These are phyloP conservation scores for Diplodia scrobiculata DNA, from an alignment of 2,329 filamentous ascomycete species.

Conservation along the genomic window DNA sequence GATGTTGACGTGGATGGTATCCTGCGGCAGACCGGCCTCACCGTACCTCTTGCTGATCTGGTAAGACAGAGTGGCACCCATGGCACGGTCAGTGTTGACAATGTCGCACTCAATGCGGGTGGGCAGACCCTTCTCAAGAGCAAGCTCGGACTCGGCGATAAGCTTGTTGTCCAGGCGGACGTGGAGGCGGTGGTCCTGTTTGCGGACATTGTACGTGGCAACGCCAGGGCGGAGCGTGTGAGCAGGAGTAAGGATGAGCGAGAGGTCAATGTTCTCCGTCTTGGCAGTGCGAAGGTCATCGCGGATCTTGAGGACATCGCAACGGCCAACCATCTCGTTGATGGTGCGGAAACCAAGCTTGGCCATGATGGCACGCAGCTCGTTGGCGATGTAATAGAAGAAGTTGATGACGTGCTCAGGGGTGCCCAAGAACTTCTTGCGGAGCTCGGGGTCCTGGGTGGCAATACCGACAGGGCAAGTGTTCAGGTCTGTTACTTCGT, in stretches of 20 bases:
- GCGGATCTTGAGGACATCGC: conserved; percentile 80
- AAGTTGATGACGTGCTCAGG: conserved; percentile 98
- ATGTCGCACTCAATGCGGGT: conserved; percentile 94
- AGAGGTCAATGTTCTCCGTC: conserved; percentile 90
- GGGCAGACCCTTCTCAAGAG: conserved; percentile 89
- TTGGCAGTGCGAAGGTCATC: conserved; percentile 87
- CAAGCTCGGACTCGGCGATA: conserved; percentile 91
- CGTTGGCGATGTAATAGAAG: conserved; percentile 96
- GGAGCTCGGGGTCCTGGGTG: conserved; percentile 89
- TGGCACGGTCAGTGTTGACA: conserved; percentile 91
- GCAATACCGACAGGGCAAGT: conserved; percentile 92
- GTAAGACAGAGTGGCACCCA: conserved; percentile 93
- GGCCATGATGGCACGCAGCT: conserved; percentile 95
- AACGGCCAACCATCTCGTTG: conserved; percentile 96
- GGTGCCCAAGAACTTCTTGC: conserved; percentile 89
- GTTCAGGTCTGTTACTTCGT: conserved; percentile 52
- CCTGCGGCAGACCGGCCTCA: conserved; percentile 82
- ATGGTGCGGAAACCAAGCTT: conserved; percentile 91
- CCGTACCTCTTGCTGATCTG: conserved; percentile 92
- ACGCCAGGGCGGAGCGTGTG: conserved; percentile 92
- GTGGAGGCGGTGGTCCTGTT: conserved; percentile 94
- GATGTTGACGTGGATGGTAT: conserved; percentile 95
- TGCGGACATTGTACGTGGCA: conserved; percentile 95
- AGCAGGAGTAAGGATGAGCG: conserved; percentile 90
- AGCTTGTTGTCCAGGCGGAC: conserved; percentile 95